Evolutionary conservation across 176 grass and related monocot genomes (phyloP).

Genomic region (Typha latifolia): DNA sequence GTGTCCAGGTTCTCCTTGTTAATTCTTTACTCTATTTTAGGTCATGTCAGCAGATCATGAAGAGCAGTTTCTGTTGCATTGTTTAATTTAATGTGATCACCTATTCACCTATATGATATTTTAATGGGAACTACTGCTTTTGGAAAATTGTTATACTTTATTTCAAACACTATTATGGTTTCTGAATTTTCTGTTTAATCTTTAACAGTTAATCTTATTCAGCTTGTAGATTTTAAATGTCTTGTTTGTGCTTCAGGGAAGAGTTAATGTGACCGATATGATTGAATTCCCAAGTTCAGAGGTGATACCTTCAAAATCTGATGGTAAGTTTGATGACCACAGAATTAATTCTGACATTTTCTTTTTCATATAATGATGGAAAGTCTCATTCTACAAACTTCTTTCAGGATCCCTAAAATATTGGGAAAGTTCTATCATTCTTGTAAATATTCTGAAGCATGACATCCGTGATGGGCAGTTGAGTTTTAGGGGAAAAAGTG

Average conservation of each 20-base stretch:
- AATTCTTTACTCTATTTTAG: neutral
- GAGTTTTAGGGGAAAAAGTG: slow-evolving; percentile 80
- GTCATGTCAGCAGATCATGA: neutral
- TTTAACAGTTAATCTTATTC: neutral
- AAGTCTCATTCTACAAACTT: neutral
- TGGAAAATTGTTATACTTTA: too few relatives aligned
- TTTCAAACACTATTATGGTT: too few relatives aligned
- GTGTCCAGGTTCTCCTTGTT: neutral
- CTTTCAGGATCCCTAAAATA: slow-evolving; percentile 54
- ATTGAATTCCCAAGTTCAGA: slow-evolving; percentile 65
- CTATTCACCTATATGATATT: too few relatives aligned
- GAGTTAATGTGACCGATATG: slow-evolving; percentile 74
- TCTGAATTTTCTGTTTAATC: neutral
- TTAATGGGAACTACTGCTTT: too few relatives aligned
- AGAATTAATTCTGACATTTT: neutral
- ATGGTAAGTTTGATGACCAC: slow-evolving; percentile 33
- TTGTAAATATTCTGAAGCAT: slow-evolving; percentile 68
- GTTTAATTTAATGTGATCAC: too few relatives aligned
- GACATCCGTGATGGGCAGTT: slow-evolving; percentile 86
- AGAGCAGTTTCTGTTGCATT: too few relatives aligned
- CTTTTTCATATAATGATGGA: neutral
- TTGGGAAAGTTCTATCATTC: slow-evolving; percentile 79
- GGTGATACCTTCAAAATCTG: slow-evolving; percentile 40
- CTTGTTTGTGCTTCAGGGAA: slow-evolving; percentile 49
- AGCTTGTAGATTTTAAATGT: neutral